These are phyloP conservation scores for Eustoma russellianum DNA, from an alignment of 257 asterid genomes.

Conservation along the genomic window DNA sequence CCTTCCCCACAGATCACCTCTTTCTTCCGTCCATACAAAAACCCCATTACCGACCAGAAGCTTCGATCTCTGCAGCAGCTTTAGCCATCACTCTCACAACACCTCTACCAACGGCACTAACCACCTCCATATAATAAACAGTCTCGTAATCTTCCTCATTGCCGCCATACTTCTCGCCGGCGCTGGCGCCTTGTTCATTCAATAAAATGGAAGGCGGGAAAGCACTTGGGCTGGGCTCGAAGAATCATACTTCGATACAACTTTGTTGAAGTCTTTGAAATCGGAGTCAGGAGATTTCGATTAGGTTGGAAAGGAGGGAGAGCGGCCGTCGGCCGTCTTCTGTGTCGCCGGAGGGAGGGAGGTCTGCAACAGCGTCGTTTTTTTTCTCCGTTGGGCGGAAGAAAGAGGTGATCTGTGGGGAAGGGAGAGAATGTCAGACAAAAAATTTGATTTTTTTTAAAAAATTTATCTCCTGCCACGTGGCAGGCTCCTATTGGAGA, in stretches of 20 bases:
- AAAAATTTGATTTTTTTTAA: no score
- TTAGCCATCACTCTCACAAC: conserved; percentile 68
- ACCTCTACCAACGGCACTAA: conserved; percentile 40
- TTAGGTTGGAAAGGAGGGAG: no score
- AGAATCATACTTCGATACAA: background rate
- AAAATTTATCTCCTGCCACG: no score
- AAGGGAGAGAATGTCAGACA: no score
- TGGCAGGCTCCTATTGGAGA: no score
- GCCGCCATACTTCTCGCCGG: background rate
- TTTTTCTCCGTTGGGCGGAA: no score
- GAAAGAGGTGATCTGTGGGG: no score
- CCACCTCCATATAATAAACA: conserved; percentile 51
- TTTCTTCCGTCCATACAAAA: no score
- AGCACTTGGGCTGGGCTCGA: conserved; percentile 41
- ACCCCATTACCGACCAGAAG: conserved; percentile 67
- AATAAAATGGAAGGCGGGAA: conserved; percentile 11
- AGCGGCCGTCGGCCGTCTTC: no score
- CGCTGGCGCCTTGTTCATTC: conserved; percentile 12
- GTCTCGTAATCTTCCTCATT: conserved; percentile 2
- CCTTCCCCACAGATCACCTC: no score
- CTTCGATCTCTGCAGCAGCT: conserved; percentile 63
- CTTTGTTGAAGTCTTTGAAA: conserved; percentile 7
- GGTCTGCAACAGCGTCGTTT: no score
- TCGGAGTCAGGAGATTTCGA: conserved; percentile 40
- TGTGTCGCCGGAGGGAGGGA: no score